Evolutionary conservation across 2,329 filamentous ascomycete genomes (phyloP), one percentile per base, ranked within the genome.

Genomic region (Scedosporium aurantiacum): DNA sequence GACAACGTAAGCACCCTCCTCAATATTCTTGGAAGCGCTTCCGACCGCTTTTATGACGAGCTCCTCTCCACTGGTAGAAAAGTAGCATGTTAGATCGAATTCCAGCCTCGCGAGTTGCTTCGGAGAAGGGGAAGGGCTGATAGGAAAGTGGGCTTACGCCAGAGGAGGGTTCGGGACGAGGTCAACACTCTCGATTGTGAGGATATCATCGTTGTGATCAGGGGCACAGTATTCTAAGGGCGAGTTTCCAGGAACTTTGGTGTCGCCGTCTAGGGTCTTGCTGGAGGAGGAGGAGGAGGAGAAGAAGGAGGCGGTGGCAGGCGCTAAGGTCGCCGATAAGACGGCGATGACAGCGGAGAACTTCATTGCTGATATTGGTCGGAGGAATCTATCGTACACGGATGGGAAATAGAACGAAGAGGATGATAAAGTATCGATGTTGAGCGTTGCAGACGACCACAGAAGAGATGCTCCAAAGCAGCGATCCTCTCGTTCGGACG

Each of bases 151-250:
- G 58, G 82, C 89, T 70, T 85, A 97, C 93, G 91, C 80, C 71
- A 83, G 71, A 41, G 94, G 94, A 63, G 93, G 94, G 74, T 97
- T 97, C 14, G 94, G 94, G 41, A 74, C 71, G 62, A 99, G 76
- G 69, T 97, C 86, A 62, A 97, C 91, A 56, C 82, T 83, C 65
- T 91, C 79, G 69, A 99, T 91, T 52, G 78, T 76, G 67, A 97
- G 78, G 62, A 92, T 82, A 72, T 97, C 85, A 59, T 84, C 73
- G 57, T 75, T 74, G 62, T 90, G 89, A 64, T 89, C 81, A 63
- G 78, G 76, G 66, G 74, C 69, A 72, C 94, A 99, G 76, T 89
- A 90, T 70, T 85, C 78, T 63, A 99, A 81, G 32, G 94, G 93
- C 71, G 93, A 96, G 58, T 93, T 79, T 72, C 94, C 92, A 1